phyloP scores from a whole-genome alignment of 2,329 filamentous ascomycete genomes.

The Alternaria novae-zelandiae region DNA sequence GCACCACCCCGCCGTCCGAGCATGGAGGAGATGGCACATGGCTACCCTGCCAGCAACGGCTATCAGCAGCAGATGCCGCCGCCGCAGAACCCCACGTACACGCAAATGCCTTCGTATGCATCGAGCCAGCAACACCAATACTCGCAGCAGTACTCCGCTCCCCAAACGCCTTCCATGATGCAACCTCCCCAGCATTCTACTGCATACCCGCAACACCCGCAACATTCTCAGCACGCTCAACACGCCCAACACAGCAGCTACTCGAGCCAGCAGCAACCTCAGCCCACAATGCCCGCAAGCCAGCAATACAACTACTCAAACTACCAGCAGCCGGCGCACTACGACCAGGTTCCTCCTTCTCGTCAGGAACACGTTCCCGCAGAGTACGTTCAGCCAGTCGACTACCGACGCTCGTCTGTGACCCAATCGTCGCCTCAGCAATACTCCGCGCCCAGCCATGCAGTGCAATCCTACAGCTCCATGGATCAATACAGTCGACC shows the following conservation, averaged over 20 bases:
- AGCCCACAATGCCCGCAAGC: conserved; percentile 43
- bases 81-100: conserved; percentile 49
- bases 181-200: conserved; percentile 40
- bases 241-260: conserved; percentile 40
- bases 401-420: conserved; percentile 52
- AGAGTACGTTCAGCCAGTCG: conserved; percentile 48
- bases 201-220: conserved; percentile 40
- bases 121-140: conserved; percentile 45
- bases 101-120: conserved; percentile 49
- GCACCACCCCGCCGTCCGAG: conserved; percentile 52
- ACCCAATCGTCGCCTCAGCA: conserved; percentile 41
- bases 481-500: conserved; percentile 48
- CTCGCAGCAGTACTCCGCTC: conserved; percentile 39
- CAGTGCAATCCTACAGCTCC: conserved; percentile 42
- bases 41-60: conserved; percentile 45
- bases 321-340: conserved; percentile 46
- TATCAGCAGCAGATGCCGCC: conserved; percentile 51
- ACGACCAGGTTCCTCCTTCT: conserved; percentile 43
- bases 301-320: conserved; percentile 51
- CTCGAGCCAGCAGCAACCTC: conserved; percentile 31
- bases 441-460: conserved; percentile 44
- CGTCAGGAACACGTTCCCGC: conserved; percentile 46
- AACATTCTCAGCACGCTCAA: conserved; percentile 33
- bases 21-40: conserved; percentile 53
- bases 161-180: conserved; percentile 48